These are phyloP conservation scores for Colletotrichum sp. DNA, from an alignment of 2,329 filamentous ascomycete species.

Conservation along the genomic window DNA sequence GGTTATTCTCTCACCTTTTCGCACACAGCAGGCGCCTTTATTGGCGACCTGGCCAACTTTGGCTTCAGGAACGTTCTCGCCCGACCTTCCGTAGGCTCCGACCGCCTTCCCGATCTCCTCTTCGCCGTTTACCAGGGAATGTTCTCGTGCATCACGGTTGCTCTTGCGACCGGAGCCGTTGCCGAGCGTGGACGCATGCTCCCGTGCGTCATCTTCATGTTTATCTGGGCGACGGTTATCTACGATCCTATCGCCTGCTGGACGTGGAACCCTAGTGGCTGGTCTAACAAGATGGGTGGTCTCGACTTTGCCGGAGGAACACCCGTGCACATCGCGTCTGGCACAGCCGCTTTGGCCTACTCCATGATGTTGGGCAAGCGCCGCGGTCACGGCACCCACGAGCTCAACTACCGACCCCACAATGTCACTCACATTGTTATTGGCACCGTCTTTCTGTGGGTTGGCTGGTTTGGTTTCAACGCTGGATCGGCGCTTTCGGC, in stretches of 20 bases:
- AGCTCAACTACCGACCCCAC: constrained; percentile 90
- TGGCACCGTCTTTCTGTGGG: constrained; percentile 92
- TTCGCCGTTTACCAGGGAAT: constrained; percentile 89
- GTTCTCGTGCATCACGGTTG: constrained; percentile 87
- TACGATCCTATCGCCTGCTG: constrained; percentile 95
- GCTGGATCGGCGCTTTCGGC: constrained; percentile 82
- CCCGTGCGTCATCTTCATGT: constrained; percentile 90
- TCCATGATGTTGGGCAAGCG: constrained; percentile 91
- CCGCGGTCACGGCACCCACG: constrained; percentile 82
- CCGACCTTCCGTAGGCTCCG: constrained; percentile 75
- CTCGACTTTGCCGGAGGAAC: constrained; percentile 91
- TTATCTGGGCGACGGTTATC: constrained; percentile 87
- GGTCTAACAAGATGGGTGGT: constrained; percentile 80
- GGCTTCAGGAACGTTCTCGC: constrained; percentile 79
- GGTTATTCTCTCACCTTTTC: constrained; percentile 85
- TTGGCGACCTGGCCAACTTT: constrained; percentile 81
- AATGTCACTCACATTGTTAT: constrained; percentile 93
- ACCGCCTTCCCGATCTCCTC: constrained; percentile 79
- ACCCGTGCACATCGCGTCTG: constrained; percentile 87
- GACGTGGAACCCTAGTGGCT: constrained; percentile 88
- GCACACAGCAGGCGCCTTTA: constrained; percentile 75
- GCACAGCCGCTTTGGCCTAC: constrained; percentile 84
- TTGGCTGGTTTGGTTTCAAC: constrained; percentile 96
- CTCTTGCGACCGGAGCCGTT: constrained; percentile 82
- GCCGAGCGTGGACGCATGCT: constrained; percentile 89